Conservation (phyloP, 176 grass and related monocot species). For the Zoysia pacifica region DNA sequence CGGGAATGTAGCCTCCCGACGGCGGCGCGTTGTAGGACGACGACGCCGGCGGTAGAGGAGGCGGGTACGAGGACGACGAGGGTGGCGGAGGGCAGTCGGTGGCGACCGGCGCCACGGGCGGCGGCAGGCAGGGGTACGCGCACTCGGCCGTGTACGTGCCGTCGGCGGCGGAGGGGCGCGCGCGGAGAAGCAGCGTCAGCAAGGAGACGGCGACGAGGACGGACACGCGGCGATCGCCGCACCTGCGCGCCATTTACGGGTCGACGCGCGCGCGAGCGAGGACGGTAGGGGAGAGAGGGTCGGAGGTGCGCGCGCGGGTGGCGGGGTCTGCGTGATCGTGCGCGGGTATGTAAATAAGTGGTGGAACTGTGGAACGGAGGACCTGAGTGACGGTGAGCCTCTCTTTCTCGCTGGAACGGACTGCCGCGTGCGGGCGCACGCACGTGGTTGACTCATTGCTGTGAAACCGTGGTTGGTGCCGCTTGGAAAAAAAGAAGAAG, state of each 20-base stretch:
- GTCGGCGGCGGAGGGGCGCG: not conserved
- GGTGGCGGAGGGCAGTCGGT: slow-evolving; percentile 53
- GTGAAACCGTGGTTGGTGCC: too few relatives aligned
- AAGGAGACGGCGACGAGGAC: slow-evolving; percentile 25
- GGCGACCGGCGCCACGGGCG: slow-evolving; percentile 48
- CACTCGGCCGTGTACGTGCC: slow-evolving; percentile 51
- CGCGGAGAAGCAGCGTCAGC: not conserved
- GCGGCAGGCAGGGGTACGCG: slow-evolving; percentile 67
- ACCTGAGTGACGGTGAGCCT: not conserved
- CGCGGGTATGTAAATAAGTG: not conserved
- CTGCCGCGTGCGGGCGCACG: not conserved
- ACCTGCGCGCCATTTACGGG: slow-evolving; percentile 26
- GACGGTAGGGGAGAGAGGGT: not conserved
- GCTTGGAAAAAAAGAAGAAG: too few relatives aligned
- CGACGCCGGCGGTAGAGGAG: not conserved
- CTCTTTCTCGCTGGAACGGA: not conserved
- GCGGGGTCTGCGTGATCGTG: not conserved
- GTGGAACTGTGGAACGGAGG: too few relatives aligned
- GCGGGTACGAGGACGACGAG: slow-evolving; percentile 23
- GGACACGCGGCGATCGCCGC: not conserved
- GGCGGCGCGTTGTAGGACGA: slow-evolving; percentile 21
- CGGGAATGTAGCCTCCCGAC: slow-evolving; percentile 43
- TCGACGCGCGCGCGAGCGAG: not conserved
- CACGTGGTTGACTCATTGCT: not conserved
- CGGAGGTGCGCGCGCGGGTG: not conserved